phyloP scores from a whole-genome alignment of 2,329 filamentous ascomycete species.

The Phialocephala sp. region DNA sequence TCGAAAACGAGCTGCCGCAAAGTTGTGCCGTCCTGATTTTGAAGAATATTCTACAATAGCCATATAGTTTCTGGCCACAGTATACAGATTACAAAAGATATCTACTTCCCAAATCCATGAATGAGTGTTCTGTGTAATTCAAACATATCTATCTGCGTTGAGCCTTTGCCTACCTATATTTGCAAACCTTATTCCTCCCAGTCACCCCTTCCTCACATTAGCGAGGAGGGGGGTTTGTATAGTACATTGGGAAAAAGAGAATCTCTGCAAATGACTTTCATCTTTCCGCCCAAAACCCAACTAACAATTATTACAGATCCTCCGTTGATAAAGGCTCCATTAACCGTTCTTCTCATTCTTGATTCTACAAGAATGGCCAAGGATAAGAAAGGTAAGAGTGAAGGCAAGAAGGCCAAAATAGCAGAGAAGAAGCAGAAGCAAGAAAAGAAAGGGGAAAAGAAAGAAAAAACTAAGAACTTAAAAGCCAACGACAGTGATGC shows the following conservation, averaged over 20 bases:
- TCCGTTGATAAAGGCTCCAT: background rate
- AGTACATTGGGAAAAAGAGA: no score
- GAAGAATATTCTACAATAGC: no score
- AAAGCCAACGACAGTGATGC: slow-evolving; percentile 89
- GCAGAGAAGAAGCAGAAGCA: slow-evolving; percentile 77
- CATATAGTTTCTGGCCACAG: no score
- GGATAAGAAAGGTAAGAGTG: slow-evolving; percentile 54
- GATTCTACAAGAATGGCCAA: slow-evolving; percentile 50
- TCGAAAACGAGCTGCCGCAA: background rate
- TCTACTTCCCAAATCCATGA: no score
- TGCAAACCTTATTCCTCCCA: no score
- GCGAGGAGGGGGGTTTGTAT: no score
- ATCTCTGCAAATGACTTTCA: background rate
- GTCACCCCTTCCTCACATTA: no score
- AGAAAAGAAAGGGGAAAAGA: slow-evolving; percentile 89
- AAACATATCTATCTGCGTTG: no score
- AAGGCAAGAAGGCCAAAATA: slow-evolving; percentile 58
- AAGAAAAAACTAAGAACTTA: slow-evolving; percentile 72
- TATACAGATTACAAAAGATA: no score
- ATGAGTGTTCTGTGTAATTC: no score
- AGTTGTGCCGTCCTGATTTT: background rate
- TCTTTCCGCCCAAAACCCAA: background rate
- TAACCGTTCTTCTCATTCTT: background rate
- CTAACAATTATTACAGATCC: background rate
- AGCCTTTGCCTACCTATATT: no score